These are phyloP conservation scores for Gaeumannomyces sp. DNA, from an alignment of 2,329 filamentous ascomycete genomes.

Conservation along the genomic window DNA sequence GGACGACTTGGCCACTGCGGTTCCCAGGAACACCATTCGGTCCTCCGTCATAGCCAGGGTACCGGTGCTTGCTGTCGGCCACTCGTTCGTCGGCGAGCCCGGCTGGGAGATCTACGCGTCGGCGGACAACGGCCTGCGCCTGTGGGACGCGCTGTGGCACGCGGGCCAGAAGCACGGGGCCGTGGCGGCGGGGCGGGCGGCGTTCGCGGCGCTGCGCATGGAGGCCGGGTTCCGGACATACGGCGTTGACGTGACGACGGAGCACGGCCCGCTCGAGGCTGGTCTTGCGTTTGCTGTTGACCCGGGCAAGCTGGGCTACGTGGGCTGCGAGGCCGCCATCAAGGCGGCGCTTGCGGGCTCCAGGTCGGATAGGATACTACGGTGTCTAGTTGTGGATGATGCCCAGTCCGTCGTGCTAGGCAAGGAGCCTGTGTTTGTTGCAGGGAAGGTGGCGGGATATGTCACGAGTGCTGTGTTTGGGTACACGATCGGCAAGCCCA, in stretches of 20 bases:
- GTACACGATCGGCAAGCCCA: slow-evolving; percentile 50
- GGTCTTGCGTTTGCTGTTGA: slow-evolving; percentile 47
- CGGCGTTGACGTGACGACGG: slow-evolving; percentile 53
- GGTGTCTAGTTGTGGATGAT: slow-evolving; percentile 50
- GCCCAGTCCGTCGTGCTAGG: slow-evolving; percentile 51
- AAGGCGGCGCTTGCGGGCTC: slow-evolving; percentile 38
- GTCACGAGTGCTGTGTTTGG: slow-evolving; percentile 56
- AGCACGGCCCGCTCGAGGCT: slow-evolving; percentile 55
- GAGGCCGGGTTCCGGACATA: slow-evolving; percentile 54
- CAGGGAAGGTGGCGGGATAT: slow-evolving; percentile 45
- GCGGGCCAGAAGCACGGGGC: slow-evolving; percentile 49
- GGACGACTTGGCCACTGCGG: slow-evolving; percentile 33
- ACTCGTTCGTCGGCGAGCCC: slow-evolving; percentile 55
- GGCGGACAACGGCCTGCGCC: slow-evolving; percentile 48
- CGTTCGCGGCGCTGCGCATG: slow-evolving; percentile 52
- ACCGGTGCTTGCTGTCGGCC: slow-evolving; percentile 47
- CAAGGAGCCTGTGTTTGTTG: slow-evolving; percentile 53
- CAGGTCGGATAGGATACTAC: slow-evolving; percentile 25
- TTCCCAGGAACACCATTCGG: slow-evolving; percentile 33
- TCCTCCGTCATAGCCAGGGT: slow-evolving; percentile 43
- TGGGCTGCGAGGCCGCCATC: slow-evolving; percentile 29
- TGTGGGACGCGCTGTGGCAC: slow-evolving; percentile 54
- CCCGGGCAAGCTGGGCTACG: slow-evolving; percentile 38
- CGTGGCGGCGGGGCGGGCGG: slow-evolving; percentile 50
- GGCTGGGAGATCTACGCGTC: slow-evolving; percentile 59